These are phyloP conservation scores for Chimonanthus praecox DNA, from an alignment of 164 flowering plant species.

Conservation along the genomic window DNA sequence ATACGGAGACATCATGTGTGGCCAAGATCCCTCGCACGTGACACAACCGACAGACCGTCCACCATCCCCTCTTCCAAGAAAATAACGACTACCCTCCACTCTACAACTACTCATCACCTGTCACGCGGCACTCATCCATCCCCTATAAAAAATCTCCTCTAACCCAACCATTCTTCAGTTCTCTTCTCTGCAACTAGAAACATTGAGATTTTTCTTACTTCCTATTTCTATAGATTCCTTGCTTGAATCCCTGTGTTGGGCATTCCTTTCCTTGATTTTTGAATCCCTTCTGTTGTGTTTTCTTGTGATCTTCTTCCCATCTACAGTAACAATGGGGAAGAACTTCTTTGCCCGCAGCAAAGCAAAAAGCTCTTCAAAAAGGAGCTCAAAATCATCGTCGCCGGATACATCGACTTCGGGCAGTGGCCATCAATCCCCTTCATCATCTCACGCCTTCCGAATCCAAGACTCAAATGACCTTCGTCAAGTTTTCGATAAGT, in stretches of 20 bases:
- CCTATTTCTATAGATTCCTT: not conserved
- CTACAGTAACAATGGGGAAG: not conserved
- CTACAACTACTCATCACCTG: not conserved
- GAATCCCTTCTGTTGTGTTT: not conserved
- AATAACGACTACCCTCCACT: not conserved
- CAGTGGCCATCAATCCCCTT: not conserved
- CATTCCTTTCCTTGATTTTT: not conserved
- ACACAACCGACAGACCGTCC: too few species aligned
- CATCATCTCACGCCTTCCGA: not conserved
- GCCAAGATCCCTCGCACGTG: too few species aligned
- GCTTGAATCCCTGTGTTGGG: not conserved
- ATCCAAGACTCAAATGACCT: conserved; percentile 12
- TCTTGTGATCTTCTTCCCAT: too few species aligned
- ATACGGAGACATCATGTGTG: too few species aligned
- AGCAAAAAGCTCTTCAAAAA: not conserved
- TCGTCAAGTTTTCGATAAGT: conserved; percentile 13
- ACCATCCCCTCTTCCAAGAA: not conserved
- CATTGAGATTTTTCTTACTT: too few species aligned
- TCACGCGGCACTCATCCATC: not conserved
- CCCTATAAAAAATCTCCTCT: not conserved
- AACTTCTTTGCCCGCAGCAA: not conserved
- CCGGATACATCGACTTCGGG: not conserved
- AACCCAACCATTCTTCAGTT: not conserved
- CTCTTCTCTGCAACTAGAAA: not conserved
- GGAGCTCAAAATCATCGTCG: not conserved